Evolutionary conservation across 306 rosid species (phyloP).

Genomic region (Vigna angularis): DNA sequence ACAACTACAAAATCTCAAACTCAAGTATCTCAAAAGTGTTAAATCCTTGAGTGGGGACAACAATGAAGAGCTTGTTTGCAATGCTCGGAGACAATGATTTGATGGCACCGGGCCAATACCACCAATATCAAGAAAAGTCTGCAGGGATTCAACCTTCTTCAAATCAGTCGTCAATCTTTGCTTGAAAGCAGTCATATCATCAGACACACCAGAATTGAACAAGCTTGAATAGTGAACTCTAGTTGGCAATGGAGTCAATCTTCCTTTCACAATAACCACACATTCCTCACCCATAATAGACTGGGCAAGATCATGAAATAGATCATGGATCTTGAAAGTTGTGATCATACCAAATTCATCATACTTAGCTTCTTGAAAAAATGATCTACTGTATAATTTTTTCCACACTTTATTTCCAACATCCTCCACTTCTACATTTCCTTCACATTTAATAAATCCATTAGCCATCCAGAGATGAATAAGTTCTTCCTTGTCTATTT

Average conservation of each 20-base stretch:
- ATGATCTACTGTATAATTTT: constrained; percentile 36
- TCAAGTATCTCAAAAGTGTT: constrained; percentile 16
- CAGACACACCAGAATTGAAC: not conserved
- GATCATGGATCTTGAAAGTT: constrained; percentile 14
- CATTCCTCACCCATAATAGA: constrained; percentile 16
- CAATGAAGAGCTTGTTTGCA: not conserved
- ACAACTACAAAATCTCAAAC: fast-evolving
- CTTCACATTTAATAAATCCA: not conserved
- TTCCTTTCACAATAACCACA: not conserved
- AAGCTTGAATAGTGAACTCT: constrained; percentile 17
- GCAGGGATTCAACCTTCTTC: constrained; percentile 34
- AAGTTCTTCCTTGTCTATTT: not conserved
- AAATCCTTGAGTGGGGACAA: not conserved
- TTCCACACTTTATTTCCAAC: constrained; percentile 38
- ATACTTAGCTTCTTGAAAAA: constrained; percentile 32
- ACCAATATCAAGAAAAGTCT: not conserved
- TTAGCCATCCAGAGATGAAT: constrained; percentile 43
- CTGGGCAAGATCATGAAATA: constrained; percentile 48
- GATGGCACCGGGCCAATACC: not conserved
- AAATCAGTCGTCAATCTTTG: not conserved
- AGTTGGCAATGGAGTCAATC: not conserved
- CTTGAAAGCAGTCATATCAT: not conserved
- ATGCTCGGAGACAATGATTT: constrained; percentile 8
- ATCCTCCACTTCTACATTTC: no score
- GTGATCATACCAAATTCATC: not conserved